Percentiles rank a stretch among this genome's conserved stretches.
Conservation (phyloP, 2,329 filamentous ascomycete species). For the Clonostachys rosea region DNA sequence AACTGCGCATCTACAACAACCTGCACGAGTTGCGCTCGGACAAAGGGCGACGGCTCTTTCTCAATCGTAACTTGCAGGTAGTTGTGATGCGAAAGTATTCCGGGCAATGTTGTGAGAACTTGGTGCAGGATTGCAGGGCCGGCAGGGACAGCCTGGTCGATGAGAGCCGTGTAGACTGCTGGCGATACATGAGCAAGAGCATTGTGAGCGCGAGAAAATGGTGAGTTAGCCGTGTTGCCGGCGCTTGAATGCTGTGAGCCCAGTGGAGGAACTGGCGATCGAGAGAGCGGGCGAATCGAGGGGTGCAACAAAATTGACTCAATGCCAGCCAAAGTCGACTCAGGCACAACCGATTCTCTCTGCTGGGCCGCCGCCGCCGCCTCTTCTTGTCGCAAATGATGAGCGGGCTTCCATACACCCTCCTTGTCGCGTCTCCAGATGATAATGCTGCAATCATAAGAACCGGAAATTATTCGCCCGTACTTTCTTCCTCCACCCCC, state of each 20-base stretch:
- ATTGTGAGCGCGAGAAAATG: slow-evolving; percentile 1
- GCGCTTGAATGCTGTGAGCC: slow-evolving; percentile 2
- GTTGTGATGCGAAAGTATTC: slow-evolving; percentile 36
- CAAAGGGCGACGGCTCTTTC: slow-evolving; percentile 39
- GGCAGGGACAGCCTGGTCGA: slow-evolving; percentile 47
- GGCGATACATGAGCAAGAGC: slow-evolving; percentile 10
- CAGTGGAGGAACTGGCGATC: slow-evolving; percentile 2
- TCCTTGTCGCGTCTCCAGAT: slow-evolving; percentile 88
- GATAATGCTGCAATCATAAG: slow-evolving; percentile 92
- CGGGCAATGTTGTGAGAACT: slow-evolving; percentile 39
- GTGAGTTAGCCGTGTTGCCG: not conserved
- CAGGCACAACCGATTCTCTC: not conserved
- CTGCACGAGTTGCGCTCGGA: slow-evolving; percentile 43
- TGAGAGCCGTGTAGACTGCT: slow-evolving; percentile 40
- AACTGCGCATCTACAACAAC: slow-evolving; percentile 35
- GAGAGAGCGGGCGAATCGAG: slow-evolving; percentile 5
- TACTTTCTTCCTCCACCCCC: slow-evolving; percentile 87
- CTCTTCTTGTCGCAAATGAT: slow-evolving; percentile 71
- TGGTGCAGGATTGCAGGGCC: slow-evolving; percentile 42
- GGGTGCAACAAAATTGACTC: slow-evolving; percentile 5
- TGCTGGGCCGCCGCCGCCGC: slow-evolving; percentile 46
- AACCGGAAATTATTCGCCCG: slow-evolving; percentile 93
- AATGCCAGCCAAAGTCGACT: not conserved
- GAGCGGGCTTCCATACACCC: slow-evolving; percentile 77
- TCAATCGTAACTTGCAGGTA: slow-evolving; percentile 48